Evolutionary conservation across 192 early-diverging fungal species (phyloP).

Genomic region (Borealophlyctis nickersoniae): DNA sequence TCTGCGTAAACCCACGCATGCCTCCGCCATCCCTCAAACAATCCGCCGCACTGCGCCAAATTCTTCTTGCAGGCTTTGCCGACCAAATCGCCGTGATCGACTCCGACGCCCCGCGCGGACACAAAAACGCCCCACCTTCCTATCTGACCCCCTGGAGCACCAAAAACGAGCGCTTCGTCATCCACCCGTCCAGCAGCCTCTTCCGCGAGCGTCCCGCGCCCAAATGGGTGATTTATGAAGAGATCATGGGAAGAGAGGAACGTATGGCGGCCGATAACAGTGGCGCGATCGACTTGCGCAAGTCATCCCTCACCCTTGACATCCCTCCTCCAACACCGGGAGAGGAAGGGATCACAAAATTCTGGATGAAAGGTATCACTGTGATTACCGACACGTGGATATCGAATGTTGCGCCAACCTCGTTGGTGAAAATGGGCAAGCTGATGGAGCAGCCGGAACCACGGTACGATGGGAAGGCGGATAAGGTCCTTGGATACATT

Average conservation of each 20-base stretch:
- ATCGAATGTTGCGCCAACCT: constrained; percentile 63
- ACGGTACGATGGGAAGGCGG: constrained; percentile 48
- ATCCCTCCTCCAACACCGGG: no score
- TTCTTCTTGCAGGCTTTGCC: constrained; percentile 83
- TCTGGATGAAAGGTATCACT: constrained; percentile 75
- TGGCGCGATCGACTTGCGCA: constrained; percentile 68
- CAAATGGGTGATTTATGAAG: constrained; percentile 52
- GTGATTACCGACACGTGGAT: constrained; percentile 79
- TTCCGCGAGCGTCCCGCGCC: constrained; percentile 41
- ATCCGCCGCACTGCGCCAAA: constrained; percentile 75
- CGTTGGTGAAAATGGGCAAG: constrained; percentile 70
- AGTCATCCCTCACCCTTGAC: no score
- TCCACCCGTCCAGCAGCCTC: constrained; percentile 42
- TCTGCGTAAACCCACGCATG: constrained; percentile 58
- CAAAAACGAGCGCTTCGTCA: constrained; percentile 66
- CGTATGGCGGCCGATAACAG: constrained; percentile 50
- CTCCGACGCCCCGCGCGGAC: constrained; percentile 18
- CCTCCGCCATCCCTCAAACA: constrained; percentile 49
- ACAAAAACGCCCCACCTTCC: constrained; percentile 35
- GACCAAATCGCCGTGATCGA: constrained; percentile 87
- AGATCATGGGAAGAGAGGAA: constrained; percentile 49
- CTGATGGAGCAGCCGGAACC: constrained; percentile 74
- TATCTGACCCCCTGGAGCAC: constrained; percentile 46
- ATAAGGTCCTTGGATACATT: constrained; percentile 40
- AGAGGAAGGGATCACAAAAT: constrained; percentile 30